These are phyloP conservation scores for Aspergillus olivimuriae DNA, from an alignment of 495 filamentous ascomycete species.

Conservation along the genomic window DNA sequence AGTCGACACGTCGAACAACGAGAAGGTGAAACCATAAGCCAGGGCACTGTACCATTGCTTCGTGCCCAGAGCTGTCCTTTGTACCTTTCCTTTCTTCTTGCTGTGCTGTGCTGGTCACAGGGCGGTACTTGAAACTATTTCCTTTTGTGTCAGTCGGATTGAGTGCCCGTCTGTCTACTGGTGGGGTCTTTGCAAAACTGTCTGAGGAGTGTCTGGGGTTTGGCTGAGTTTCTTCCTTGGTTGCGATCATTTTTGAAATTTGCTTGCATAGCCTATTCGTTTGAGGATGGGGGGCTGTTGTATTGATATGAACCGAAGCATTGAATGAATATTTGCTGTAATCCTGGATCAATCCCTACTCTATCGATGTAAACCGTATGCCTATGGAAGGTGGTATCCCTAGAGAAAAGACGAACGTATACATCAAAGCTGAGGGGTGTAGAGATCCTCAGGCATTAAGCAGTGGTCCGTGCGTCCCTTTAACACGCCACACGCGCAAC, in stretches of 20 bases:
- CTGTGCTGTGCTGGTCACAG: conserved; percentile 21
- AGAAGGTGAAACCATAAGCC: neutral
- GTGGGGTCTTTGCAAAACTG: conserved; percentile 7
- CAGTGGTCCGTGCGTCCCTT: conserved; percentile 26
- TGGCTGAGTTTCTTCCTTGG: conserved; percentile 5
- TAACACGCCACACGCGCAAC: conserved; percentile 10
- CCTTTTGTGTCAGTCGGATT: neutral
- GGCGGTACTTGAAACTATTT: conserved; percentile 1
- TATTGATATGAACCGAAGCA: too few relatives aligned
- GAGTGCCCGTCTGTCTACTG: conserved; percentile 1
- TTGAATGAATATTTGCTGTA: too few relatives aligned
- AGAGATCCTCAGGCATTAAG: conserved; percentile 15
- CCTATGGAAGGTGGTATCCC: too few relatives aligned
- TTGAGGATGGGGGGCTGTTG: too few relatives aligned
- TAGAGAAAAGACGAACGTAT: too few relatives aligned
- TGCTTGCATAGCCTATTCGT: conserved; percentile 8
- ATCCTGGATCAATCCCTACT: too few relatives aligned
- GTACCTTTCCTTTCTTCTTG: too few relatives aligned
- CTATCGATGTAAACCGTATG: too few relatives aligned
- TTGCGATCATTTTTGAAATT: conserved; percentile 5
- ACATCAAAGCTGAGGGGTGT: conserved; percentile 5
- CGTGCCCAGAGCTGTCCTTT: too few relatives aligned
- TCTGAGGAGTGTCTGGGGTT: conserved; percentile 8
- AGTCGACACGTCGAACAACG: neutral
- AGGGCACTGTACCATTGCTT: too few relatives aligned